Evolutionary conservation across 1,284 basidiomycete species (phyloP).

Genomic region (Tilletia caries): DNA sequence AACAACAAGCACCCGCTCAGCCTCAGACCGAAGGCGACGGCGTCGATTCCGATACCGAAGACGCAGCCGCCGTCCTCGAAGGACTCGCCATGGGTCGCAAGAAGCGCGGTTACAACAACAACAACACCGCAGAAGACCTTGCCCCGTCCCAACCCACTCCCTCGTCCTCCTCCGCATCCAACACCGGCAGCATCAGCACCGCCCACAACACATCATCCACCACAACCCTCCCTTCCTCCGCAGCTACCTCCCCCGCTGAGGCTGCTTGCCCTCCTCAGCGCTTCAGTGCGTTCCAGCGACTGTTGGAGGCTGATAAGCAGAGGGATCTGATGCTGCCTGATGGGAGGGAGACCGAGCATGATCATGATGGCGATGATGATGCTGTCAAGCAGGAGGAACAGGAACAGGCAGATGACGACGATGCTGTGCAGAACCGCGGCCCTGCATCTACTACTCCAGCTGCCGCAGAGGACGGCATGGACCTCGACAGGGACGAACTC

Average conservation of each 20-base stretch:
- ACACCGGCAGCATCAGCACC: not conserved
- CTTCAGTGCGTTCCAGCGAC: slow-evolving; percentile 22
- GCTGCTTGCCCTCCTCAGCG: not conserved
- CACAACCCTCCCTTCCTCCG: not conserved
- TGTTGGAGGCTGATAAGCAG: slow-evolving; percentile 22
- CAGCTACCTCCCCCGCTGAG: not conserved
- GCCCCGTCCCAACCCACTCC: not conserved
- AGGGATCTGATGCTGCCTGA: slow-evolving; percentile 19
- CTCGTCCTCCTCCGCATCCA: not conserved
- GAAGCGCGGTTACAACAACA: not conserved
- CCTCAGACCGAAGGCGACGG: slow-evolving; percentile 20
- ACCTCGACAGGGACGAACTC: not conserved
- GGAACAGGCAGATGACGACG: too few species aligned
- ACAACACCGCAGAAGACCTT: not conserved
- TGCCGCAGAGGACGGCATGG: too few species aligned
- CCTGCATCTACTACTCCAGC: too few species aligned
- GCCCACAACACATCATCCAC: not conserved
- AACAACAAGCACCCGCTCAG: not conserved
- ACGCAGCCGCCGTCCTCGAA: slow-evolving; percentile 48
- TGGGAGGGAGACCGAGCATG: not conserved
- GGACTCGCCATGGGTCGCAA: slow-evolving; percentile 40
- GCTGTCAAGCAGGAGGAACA: too few species aligned
- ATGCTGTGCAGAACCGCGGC: too few species aligned
- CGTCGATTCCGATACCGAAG: slow-evolving; percentile 47
- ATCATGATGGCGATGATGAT: slow-evolving; percentile 20